Percentiles rank a stretch among this genome's conserved stretches.
Conservation (phyloP, 768 basidiomycete genomes). For the Tremella fuciformis region DNA sequence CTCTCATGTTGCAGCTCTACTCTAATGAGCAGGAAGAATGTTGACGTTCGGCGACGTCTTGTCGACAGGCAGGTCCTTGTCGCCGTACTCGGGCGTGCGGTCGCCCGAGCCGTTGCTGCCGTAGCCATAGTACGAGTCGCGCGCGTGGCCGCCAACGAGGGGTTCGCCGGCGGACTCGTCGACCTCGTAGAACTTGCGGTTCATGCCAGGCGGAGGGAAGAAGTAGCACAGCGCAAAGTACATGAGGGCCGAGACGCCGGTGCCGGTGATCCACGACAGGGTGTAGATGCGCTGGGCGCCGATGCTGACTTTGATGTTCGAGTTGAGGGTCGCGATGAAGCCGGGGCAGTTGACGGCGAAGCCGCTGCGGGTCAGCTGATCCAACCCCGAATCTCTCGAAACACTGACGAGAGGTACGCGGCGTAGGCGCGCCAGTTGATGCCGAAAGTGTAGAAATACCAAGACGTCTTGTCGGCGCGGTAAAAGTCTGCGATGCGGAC, state of each 20-base stretch:
- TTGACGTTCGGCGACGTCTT: too few species aligned
- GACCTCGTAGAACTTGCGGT: conserved; percentile 59
- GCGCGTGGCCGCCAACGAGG: too few species aligned
- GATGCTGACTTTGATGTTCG: conserved; percentile 58
- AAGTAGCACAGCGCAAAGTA: conserved; percentile 63
- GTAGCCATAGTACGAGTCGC: too few species aligned
- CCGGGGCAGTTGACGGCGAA: conserved; percentile 80
- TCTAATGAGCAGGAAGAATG: too few species aligned
- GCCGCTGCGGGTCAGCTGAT: conserved; percentile 53
- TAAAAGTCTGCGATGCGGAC: conserved; percentile 73
- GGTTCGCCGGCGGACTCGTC: conserved; percentile 52
- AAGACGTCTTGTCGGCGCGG: conserved; percentile 58
- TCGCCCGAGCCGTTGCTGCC: too few species aligned
- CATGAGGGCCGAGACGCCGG: conserved; percentile 64
- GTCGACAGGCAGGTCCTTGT: too few species aligned
- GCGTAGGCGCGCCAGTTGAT: conserved; percentile 65
- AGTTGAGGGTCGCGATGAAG: conserved; percentile 67
- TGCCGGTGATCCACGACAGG: conserved; percentile 81
- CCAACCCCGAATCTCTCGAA: conserved; percentile 53
- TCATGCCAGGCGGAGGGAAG: conserved; percentile 62
- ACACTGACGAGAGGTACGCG: conserved; percentile 36
- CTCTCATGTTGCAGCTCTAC: too few species aligned
- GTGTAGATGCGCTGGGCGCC: conserved; percentile 67
- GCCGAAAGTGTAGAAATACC: conserved; percentile 74
- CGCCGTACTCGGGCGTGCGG: too few species aligned